Evolutionary conservation across 2,329 filamentous ascomycete species (phyloP).

Genomic region (Phialemoniopsis sp.): DNA sequence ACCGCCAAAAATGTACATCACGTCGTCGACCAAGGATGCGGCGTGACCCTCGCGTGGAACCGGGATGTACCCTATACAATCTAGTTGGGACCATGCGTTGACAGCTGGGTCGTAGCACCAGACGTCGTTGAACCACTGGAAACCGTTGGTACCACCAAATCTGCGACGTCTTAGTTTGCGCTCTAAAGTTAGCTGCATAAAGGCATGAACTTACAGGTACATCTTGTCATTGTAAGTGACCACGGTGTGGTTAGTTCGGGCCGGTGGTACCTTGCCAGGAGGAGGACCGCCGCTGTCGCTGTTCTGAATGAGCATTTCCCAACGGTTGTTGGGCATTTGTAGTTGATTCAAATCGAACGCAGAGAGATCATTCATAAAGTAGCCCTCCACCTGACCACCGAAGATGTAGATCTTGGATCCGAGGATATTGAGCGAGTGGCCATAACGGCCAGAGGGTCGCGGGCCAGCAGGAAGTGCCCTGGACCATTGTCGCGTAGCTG

Average conservation of each 20-base stretch:
- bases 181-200: neutral
- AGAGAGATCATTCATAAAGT: constrained; percentile 95
- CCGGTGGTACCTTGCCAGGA: constrained; percentile 70
- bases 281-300: constrained; percentile 57
- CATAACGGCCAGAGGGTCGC: constrained; percentile 85
- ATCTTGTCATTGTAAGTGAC: constrained; percentile 91
- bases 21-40: constrained; percentile 87
- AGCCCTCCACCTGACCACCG: constrained; percentile 93
- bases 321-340: constrained; percentile 85
- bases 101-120: constrained; percentile 87
- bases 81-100: constrained; percentile 82
- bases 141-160: constrained; percentile 96
- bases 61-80: constrained; percentile 97
- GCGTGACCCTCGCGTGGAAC: constrained; percentile 92
- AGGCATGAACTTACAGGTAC: constrained; percentile 66
- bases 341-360: constrained; percentile 95
- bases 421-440: constrained; percentile 92
- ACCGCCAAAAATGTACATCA: constrained; percentile 99
- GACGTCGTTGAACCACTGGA: constrained; percentile 98
- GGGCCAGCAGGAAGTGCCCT: constrained; percentile 83
- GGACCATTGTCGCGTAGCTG: constrained; percentile 97
- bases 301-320: constrained; percentile 86
- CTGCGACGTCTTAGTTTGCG: constrained; percentile 34
- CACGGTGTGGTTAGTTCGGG: constrained; percentile 91
- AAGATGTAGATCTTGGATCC: constrained; percentile 98